Conservation (phyloP, 2,329 filamentous ascomycete genomes). For the Metarhizium robertsii region DNA sequence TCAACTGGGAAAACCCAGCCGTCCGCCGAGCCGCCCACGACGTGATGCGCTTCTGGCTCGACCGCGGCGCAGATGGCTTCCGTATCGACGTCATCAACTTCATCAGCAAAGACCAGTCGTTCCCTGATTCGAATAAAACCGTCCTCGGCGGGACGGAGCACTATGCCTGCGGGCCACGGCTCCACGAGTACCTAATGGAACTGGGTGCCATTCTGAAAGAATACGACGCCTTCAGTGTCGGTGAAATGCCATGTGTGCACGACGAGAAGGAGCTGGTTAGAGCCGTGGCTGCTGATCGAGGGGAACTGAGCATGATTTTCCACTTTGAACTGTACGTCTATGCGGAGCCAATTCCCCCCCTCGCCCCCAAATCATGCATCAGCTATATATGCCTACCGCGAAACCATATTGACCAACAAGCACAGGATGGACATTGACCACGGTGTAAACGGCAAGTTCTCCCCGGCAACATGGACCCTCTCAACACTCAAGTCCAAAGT, state of each 20-base stretch:
- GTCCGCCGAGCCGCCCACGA: constrained; percentile 58
- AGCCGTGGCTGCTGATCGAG: constrained; percentile 43
- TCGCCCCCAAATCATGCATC: too few species aligned
- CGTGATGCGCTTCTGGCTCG: constrained; percentile 65
- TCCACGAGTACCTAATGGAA: constrained; percentile 37
- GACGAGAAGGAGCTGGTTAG: constrained; percentile 33
- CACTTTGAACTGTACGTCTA: constrained; percentile 52
- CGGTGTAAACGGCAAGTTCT: constrained; percentile 34
- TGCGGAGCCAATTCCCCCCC: too few species aligned
- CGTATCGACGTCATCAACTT: constrained; percentile 61
- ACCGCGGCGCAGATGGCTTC: constrained; percentile 58
- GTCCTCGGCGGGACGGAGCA: constrained; percentile 27
- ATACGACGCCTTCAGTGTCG: constrained; percentile 42
- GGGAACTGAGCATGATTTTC: constrained; percentile 64
- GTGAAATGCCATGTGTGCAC: constrained; percentile 39
- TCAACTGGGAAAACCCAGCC: constrained; percentile 66
- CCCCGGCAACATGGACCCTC: constrained; percentile 33
- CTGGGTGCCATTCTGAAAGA: constrained; percentile 33
- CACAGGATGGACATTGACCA: constrained; percentile 39
- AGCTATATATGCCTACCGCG: background rate
- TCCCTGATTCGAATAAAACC: constrained; percentile 36
- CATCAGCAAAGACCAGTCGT: constrained; percentile 50
- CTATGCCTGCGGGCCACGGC: constrained; percentile 44
- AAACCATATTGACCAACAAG: background rate
- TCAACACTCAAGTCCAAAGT: constrained; percentile 43